These are phyloP conservation scores for Lachnellula subtilissima DNA, from an alignment of 2,329 filamentous ascomycete genomes.

Conservation along the genomic window DNA sequence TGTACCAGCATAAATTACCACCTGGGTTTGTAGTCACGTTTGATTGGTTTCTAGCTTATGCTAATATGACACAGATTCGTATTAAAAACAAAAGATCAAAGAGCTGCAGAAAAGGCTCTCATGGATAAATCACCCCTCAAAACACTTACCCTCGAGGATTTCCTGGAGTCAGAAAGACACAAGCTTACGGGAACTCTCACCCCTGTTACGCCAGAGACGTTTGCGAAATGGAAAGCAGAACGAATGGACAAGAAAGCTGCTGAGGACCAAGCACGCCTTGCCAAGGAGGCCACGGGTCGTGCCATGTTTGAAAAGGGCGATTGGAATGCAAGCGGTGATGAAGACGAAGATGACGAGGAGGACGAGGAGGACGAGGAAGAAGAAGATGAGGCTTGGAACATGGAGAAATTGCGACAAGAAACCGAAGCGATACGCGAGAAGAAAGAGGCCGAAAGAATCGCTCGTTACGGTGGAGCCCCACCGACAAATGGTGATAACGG, in stretches of 20 bases:
- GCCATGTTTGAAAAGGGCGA: conserved; percentile 95
- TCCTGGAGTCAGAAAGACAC: conserved; percentile 91
- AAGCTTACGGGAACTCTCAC: conserved; percentile 89
- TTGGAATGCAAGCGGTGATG: conserved; percentile 67
- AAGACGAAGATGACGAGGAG: conserved; percentile 42
- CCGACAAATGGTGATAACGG: conserved; percentile 17
- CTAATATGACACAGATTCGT: conserved; percentile 63
- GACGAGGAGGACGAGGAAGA: conserved; percentile 39
- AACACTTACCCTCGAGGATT: conserved; percentile 94
- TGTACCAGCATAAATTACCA: conserved; percentile 94
- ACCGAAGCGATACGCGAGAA: conserved; percentile 70
- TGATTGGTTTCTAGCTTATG: background rate
- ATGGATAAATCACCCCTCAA: conserved; percentile 94
- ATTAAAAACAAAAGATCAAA: conserved; percentile 95
- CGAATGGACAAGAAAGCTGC: conserved; percentile 92
- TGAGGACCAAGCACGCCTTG: conserved; percentile 81
- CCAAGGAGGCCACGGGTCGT: conserved; percentile 93
- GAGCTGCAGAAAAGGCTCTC: conserved; percentile 89
- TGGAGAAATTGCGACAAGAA: conserved; percentile 77
- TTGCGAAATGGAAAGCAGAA: conserved; percentile 96
- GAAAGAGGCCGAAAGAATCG: conserved; percentile 71
- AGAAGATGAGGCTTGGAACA: conserved; percentile 61
- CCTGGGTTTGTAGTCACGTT: conserved; percentile 66
- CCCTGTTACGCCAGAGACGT: conserved; percentile 86
- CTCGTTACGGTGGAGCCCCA: conserved; percentile 15